Conservation (phyloP, 2,329 filamentous ascomycete species). For the Penicillium sp. region DNA sequence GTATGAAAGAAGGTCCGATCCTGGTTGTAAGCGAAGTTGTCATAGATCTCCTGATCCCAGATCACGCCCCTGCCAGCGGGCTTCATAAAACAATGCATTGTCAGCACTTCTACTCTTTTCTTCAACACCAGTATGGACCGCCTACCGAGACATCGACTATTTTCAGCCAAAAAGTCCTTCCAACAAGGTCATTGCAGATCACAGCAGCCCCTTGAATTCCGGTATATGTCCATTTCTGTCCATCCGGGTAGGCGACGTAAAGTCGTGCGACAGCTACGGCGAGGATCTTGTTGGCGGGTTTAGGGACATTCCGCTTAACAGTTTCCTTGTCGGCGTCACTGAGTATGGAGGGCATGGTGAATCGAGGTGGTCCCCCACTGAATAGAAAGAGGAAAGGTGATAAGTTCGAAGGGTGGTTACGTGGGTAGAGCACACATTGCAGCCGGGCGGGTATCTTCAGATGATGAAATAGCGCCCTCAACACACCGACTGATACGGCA, state of each 20-base stretch:
- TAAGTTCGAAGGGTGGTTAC: slow-evolving; percentile 4
- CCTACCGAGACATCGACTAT: slow-evolving; percentile 92
- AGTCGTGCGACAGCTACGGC: slow-evolving; percentile 90
- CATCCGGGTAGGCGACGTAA: slow-evolving; percentile 87
- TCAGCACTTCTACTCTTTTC: slow-evolving; percentile 3
- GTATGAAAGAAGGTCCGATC: slow-evolving; percentile 97
- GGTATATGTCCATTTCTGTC: slow-evolving; percentile 86
- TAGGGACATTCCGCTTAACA: slow-evolving; percentile 90
- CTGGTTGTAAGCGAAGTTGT: slow-evolving; percentile 91
- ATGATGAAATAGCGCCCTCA: slow-evolving; percentile 14
- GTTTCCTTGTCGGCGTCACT: slow-evolving; percentile 93
- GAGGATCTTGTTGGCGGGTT: slow-evolving; percentile 94
- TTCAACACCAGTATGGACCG: slow-evolving; percentile 19
- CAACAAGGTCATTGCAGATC: slow-evolving; percentile 88
- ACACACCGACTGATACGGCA: slow-evolving; percentile 9
- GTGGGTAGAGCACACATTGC: slow-evolving; percentile 18
- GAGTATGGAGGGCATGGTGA: slow-evolving; percentile 63
- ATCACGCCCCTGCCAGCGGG: slow-evolving; percentile 78
- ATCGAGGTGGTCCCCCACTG: slow-evolving; percentile 8
- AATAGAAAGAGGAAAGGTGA: slow-evolving; percentile 6
- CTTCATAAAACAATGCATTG: slow-evolving; percentile 42
- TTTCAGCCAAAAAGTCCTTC: slow-evolving; percentile 96
- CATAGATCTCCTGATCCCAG: slow-evolving; percentile 98
- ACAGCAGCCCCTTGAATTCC: slow-evolving; percentile 89
- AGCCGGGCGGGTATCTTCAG: slow-evolving; percentile 12